Evolutionary conservation across 352 stramenopile species (phyloP).

Genomic region (Phytophthora macrochlamydospora): DNA sequence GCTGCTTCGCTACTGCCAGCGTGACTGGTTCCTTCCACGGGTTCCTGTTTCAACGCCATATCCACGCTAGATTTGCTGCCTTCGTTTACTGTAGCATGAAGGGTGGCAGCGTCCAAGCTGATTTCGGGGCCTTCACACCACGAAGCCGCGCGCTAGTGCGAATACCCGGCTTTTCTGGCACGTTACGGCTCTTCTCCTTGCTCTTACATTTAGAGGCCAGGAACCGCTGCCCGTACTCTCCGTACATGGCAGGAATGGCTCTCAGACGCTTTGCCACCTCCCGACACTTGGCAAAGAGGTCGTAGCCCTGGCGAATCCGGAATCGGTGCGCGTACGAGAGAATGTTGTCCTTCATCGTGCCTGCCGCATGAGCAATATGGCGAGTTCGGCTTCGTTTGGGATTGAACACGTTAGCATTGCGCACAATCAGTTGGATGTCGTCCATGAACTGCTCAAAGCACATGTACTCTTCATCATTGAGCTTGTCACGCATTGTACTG

Average conservation of each 20-base stretch:
- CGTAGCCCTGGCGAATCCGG: slow-evolving; percentile 85
- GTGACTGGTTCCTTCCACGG: slow-evolving; percentile 5
- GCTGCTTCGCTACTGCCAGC: slow-evolving; percentile 2
- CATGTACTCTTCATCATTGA: slow-evolving; percentile 90
- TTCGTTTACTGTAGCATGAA: slow-evolving; percentile 5
- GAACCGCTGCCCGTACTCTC: slow-evolving; percentile 34
- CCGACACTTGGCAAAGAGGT: slow-evolving; percentile 88
- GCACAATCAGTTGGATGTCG: slow-evolving; percentile 89
- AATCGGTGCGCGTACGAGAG: slow-evolving; percentile 89
- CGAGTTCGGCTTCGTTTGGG: slow-evolving; percentile 75
- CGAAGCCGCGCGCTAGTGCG: slow-evolving; percentile 46
- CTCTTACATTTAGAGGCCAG: slow-evolving; percentile 21
- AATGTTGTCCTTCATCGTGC: slow-evolving; percentile 91
- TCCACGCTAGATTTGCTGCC: slow-evolving; percentile 15
- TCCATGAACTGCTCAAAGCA: slow-evolving; percentile 89
- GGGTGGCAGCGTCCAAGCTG: slow-evolving; percentile 28
- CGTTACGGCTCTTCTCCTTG: slow-evolving; percentile 12
- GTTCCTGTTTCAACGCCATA: slow-evolving; percentile 32
- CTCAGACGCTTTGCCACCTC: slow-evolving; percentile 74
- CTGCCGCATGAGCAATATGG: slow-evolving; percentile 80
- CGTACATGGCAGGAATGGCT: slow-evolving; percentile 52
- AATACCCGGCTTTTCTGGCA: slow-evolving; percentile 24
- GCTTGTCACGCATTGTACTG: slow-evolving; percentile 87
- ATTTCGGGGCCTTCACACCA: slow-evolving; percentile 50
- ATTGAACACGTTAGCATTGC: slow-evolving; percentile 92